phyloP scores from a whole-genome alignment of 1,284 basidiomycete genomes.

The Pseudomicrostroma phylloplanum region DNA sequence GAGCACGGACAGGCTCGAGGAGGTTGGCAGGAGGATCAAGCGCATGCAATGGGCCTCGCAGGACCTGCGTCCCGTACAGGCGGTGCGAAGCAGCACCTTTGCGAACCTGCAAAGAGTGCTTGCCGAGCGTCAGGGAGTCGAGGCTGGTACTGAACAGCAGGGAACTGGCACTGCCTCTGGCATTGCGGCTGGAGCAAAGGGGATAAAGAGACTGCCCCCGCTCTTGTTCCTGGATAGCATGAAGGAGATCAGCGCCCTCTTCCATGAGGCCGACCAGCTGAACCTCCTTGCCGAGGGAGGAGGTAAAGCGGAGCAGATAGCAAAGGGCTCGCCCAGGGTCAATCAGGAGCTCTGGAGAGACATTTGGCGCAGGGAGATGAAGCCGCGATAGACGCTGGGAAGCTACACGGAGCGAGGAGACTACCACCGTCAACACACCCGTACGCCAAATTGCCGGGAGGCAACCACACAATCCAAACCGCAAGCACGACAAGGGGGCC shows the following conservation, averaged over 20 bases:
- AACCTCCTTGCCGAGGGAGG: background rate
- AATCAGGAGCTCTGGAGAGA: background rate
- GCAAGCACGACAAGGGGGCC: too few species aligned
- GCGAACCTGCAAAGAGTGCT: background rate
- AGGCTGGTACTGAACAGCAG: too few species aligned
- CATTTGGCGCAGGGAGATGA: slow-evolving; percentile 4
- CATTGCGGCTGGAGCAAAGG: background rate
- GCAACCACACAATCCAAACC: too few species aligned
- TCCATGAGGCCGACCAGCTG: background rate
- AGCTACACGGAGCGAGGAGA: too few species aligned
- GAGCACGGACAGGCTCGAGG: background rate
- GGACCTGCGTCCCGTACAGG: background rate
- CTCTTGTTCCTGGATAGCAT: slow-evolving; percentile 3
- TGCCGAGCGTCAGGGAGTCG: background rate
- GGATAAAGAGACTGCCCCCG: background rate
- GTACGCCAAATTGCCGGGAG: too few species aligned
- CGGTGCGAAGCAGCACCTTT: background rate
- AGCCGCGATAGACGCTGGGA: background rate
- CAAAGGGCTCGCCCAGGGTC: background rate
- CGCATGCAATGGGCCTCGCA: slow-evolving; percentile 2
- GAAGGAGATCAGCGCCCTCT: slow-evolving; percentile 1
- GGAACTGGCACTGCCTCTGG: too few species aligned
- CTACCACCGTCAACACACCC: too few species aligned
- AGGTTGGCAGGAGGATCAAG: slow-evolving; percentile 60
- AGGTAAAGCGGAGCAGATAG: background rate